Percentiles rank a stretch among this genome's conserved stretches.
phyloP scores from a whole-genome alignment of 2,329 filamentous ascomycete species.

The Talaromyces sp. region DNA sequence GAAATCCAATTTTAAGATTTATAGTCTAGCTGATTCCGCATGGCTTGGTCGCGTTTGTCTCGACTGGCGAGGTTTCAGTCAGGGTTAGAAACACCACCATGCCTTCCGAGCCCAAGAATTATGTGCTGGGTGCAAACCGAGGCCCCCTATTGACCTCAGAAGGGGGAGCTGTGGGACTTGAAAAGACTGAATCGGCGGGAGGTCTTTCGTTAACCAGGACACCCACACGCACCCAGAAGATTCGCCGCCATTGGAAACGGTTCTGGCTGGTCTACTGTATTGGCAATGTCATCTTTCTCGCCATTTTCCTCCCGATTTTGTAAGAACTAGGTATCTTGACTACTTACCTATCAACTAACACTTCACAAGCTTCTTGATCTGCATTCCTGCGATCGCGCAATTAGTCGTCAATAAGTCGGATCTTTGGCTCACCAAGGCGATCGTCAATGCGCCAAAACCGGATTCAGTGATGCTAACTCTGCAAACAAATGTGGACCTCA shows the following conservation, averaged over 20 bases:
- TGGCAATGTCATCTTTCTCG: conserved; percentile 45
- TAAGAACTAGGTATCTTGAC: conserved; percentile 32
- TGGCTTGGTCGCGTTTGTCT: neutral
- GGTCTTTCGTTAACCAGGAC: conserved; percentile 13
- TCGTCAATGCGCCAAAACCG: conserved; percentile 21
- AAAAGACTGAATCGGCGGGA: conserved; percentile 17
- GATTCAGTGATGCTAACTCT: conserved; percentile 25
- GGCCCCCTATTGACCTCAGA: conserved; percentile 15
- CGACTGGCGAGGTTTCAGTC: too few relatives aligned
- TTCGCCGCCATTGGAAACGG: conserved; percentile 46
- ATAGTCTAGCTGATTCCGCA: neutral
- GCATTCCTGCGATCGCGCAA: conserved; percentile 53
- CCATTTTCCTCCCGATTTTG: conserved; percentile 52
- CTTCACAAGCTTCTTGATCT: conserved; percentile 47
- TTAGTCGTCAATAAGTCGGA: conserved; percentile 47
- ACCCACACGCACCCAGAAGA: conserved; percentile 32
- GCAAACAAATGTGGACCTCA: conserved; percentile 22
- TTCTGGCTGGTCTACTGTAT: conserved; percentile 52
- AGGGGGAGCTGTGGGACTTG: conserved; percentile 6
- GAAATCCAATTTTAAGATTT: neutral
- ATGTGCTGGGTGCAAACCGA: conserved; percentile 17
- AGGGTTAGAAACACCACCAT: neutral
- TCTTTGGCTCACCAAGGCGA: conserved; percentile 39
- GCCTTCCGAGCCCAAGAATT: conserved; percentile 10
- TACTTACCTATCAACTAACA: neutral